phyloP scores from a whole-genome alignment of 371 early-diverging fungal genomes.

The Lichtheimia ornata region DNA sequence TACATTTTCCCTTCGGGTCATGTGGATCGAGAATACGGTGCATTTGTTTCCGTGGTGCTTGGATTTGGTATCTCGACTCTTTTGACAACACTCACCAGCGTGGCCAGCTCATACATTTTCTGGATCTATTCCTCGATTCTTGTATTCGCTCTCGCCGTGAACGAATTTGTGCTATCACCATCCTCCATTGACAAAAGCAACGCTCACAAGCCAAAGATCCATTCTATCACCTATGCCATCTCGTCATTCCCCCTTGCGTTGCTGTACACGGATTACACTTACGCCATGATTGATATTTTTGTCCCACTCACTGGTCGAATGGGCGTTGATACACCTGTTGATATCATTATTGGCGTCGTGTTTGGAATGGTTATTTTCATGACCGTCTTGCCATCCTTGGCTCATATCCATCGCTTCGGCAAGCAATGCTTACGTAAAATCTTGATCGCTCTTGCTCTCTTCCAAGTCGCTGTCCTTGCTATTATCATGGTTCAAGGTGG shows the following conservation, averaged over 20 bases:
- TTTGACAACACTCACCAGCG: conserved; percentile 41
- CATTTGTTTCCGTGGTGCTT: conserved; percentile 35
- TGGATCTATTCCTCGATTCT: conserved; percentile 39
- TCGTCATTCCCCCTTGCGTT: conserved; percentile 39
- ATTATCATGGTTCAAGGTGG: conserved; percentile 40
- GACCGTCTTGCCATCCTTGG: conserved; percentile 51
- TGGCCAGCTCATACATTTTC: conserved; percentile 57
- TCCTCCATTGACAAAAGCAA: conserved; percentile 12
- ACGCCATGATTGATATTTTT: conserved; percentile 64
- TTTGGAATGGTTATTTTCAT: conserved; percentile 59
- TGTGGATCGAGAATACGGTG: conserved; percentile 46
- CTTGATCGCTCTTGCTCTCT: conserved; percentile 31
- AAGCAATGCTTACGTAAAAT: conserved; percentile 35
- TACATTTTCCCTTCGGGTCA: conserved; percentile 34
- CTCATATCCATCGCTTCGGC: conserved; percentile 62
- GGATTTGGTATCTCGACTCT: conserved; percentile 38
- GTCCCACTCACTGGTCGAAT: conserved; percentile 78
- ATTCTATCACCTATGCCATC: conserved; percentile 42
- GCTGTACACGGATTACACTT: conserved; percentile 50
- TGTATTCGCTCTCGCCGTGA: conserved; percentile 23
- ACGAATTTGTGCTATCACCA: conserved; percentile 36
- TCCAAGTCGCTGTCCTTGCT: conserved; percentile 43
- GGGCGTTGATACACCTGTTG: conserved; percentile 71
- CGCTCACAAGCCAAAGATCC: conserved; percentile 27
- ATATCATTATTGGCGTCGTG: conserved; percentile 64